Conservation (phyloP, 805 yeast species). For the Yarrowia divulgata region DNA sequence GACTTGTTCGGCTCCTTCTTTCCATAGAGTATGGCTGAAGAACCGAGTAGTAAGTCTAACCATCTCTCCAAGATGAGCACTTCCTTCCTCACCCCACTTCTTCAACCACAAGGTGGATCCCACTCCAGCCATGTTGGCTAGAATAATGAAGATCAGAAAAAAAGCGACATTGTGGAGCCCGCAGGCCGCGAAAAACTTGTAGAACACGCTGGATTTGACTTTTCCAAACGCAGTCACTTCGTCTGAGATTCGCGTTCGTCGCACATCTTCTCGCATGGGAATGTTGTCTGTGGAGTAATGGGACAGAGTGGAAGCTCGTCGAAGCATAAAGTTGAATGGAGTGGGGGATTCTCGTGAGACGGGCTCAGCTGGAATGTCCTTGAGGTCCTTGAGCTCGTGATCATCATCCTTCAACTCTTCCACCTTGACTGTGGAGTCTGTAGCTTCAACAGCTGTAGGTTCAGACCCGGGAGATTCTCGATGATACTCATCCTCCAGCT, state of each 20-base stretch:
- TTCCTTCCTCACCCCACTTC: slow-evolving; percentile 88
- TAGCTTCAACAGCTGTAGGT: not conserved
- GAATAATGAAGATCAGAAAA: slow-evolving; percentile 54
- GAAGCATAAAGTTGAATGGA: slow-evolving; percentile 37
- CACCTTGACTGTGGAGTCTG: not conserved
- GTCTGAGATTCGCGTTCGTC: slow-evolving; percentile 19
- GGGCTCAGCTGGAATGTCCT: not conserved
- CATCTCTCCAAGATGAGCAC: slow-evolving; percentile 47
- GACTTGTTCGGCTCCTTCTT: not conserved
- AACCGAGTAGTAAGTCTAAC: not conserved
- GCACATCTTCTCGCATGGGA: slow-evolving; percentile 20
- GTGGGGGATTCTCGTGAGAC: no score
- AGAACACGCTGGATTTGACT: slow-evolving; percentile 66
- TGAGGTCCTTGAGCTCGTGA: not conserved
- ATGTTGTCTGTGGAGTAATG: slow-evolving; percentile 7
- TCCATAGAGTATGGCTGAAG: not conserved
- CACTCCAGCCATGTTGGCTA: slow-evolving; percentile 65
- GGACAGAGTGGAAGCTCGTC: slow-evolving; percentile 63
- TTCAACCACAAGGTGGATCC: slow-evolving; percentile 82
- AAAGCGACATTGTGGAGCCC: slow-evolving; percentile 52
- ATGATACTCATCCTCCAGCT: slow-evolving; percentile 9
- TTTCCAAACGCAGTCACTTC: slow-evolving; percentile 24
- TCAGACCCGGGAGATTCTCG: slow-evolving; percentile 4
- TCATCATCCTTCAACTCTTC: not conserved
- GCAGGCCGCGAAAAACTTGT: slow-evolving; percentile 80